Conservation (phyloP, 768 basidiomycete genomes). For the Boletus huronensis region DNA sequence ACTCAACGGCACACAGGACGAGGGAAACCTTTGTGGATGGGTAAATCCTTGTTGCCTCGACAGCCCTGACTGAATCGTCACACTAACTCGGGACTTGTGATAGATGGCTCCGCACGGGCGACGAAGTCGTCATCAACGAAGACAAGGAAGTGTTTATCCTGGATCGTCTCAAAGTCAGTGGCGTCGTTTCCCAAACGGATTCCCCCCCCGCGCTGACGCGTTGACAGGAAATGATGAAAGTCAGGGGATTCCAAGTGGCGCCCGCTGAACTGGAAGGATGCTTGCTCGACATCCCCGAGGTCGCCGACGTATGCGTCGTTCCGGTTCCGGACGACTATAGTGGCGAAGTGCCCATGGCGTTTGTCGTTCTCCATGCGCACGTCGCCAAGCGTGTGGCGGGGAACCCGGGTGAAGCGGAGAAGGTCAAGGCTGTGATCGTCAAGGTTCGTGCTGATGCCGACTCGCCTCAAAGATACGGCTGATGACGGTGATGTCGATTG, state of each 20-base stretch:
- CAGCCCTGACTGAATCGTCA: not conserved
- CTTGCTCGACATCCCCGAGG: constrained; percentile 55
- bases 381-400: constrained; percentile 36
- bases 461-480: not conserved
- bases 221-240: constrained; percentile 61
- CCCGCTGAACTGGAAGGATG: constrained; percentile 72
- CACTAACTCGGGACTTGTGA: not conserved
- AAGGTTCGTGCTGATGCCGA: constrained; percentile 36
- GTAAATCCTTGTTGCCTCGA: constrained; percentile 32
- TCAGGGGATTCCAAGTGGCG: constrained; percentile 69
- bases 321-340: constrained; percentile 65
- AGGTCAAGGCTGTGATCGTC: constrained; percentile 44
- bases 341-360: constrained; percentile 71
- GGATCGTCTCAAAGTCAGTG: constrained; percentile 57
- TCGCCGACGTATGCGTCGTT: constrained; percentile 61
- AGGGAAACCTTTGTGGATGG: constrained; percentile 67
- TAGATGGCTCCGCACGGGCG: constrained; percentile 70
- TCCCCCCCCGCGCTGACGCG: constrained; percentile 4
- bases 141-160: constrained; percentile 57
- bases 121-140: constrained; percentile 53
- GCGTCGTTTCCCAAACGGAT: not conserved
- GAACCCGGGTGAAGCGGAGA: constrained; percentile 28
- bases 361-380: constrained; percentile 49
- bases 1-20: constrained; percentile 40
- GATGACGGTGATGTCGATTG: not conserved